Conservation (phyloP, 1,139 yeast species). For the Candida glucosophila region DNA sequence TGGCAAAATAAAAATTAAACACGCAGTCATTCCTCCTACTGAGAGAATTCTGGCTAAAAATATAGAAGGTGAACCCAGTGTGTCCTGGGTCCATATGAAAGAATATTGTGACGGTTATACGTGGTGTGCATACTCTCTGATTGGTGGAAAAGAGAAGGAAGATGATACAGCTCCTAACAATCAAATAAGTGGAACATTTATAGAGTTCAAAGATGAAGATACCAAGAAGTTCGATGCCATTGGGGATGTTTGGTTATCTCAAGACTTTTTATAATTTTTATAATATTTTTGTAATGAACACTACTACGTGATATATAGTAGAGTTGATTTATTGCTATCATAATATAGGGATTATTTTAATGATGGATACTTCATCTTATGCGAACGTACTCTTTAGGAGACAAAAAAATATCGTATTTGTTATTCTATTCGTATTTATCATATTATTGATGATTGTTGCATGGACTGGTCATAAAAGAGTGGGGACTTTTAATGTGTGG, state of each 20-base stretch:
- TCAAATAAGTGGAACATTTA: conserved; percentile 11
- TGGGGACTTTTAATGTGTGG: too few species aligned
- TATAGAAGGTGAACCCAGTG: conserved; percentile 20
- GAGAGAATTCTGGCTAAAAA: conserved; percentile 9
- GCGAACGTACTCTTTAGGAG: conserved; percentile 22
- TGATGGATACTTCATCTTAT: conserved; percentile 22
- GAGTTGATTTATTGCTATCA: too few species aligned
- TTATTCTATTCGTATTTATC: conserved; percentile 15
- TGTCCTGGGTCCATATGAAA: conserved; percentile 21
- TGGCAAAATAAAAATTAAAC: conserved; percentile 12
- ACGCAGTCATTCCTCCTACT: conserved; percentile 27
- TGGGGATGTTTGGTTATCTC: conserved; percentile 22
- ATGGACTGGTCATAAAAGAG: conserved; percentile 13
- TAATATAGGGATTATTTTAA: too few species aligned
- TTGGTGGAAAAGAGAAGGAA: conserved; percentile 15
- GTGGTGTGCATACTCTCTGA: conserved; percentile 32
- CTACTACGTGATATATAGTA: too few species aligned
- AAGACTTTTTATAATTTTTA: conserved; percentile 3
- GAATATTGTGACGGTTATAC: conserved; percentile 26
- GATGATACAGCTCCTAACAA: conserved; percentile 4
- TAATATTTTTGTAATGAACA: too few species aligned
- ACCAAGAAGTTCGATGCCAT: conserved; percentile 11
- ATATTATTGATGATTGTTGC: conserved; percentile 15
- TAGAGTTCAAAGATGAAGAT: conserved; percentile 16
- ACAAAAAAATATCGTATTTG: conserved; percentile 16